phyloP scores from a whole-genome alignment of 495 filamentous ascomycete species.

The Penicillium mononematosum region DNA sequence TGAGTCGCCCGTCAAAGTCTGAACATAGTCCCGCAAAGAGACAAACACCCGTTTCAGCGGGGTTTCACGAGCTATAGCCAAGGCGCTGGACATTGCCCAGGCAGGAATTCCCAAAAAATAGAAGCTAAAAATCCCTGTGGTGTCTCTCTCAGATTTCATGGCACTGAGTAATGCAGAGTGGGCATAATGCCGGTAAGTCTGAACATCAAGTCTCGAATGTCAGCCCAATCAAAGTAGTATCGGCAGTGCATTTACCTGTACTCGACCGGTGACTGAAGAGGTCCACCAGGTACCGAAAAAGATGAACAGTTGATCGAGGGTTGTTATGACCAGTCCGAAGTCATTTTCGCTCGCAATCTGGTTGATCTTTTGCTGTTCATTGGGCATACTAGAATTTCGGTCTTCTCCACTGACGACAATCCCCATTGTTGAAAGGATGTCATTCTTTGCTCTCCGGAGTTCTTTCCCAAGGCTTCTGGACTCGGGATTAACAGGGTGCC shows the following conservation, averaged over 20 bases:
- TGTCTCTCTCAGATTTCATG: slow-evolving; percentile 37
- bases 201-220: slow-evolving; percentile 2
- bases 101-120: slow-evolving; percentile 49
- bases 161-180: slow-evolving; percentile 40
- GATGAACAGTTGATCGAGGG: slow-evolving; percentile 40
- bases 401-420: slow-evolving; percentile 50
- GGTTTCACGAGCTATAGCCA: slow-evolving; percentile 43
- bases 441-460: slow-evolving; percentile 55
- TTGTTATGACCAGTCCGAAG: slow-evolving; percentile 48
- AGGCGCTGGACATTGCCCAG: slow-evolving; percentile 40
- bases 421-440: slow-evolving; percentile 56
- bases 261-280: slow-evolving; percentile 41
- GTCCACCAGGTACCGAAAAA: slow-evolving; percentile 48
- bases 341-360: slow-evolving; percentile 50
- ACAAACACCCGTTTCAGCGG: slow-evolving; percentile 39
- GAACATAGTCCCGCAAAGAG: slow-evolving; percentile 29
- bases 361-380: slow-evolving; percentile 44
- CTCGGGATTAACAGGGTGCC: slow-evolving; percentile 63
- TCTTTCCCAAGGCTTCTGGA: slow-evolving; percentile 44
- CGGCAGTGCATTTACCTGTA: slow-evolving; percentile 41
- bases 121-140: slow-evolving; percentile 36
- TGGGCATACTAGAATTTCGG: slow-evolving; percentile 30
- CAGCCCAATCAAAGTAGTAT: slow-evolving; percentile 1
- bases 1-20: slow-evolving; percentile 26
- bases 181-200: slow-evolving; percentile 50